Evolutionary conservation across 2,329 filamentous ascomycete species (phyloP).

Genomic region (Colletotrichum zoysiae): DNA sequence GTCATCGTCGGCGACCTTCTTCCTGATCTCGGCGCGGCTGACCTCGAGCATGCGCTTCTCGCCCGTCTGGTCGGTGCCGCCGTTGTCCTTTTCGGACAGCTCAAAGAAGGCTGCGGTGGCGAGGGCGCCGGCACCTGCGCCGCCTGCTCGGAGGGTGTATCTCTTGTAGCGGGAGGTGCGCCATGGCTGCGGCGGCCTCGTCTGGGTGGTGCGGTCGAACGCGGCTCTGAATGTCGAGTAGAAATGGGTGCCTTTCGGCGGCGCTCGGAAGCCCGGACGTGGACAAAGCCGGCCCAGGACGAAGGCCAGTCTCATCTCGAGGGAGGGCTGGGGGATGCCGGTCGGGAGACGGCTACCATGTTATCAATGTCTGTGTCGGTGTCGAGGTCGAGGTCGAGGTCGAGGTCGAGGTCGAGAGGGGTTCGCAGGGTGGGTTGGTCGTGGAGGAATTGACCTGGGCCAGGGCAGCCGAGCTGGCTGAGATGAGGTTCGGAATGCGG

Average conservation of each 20-base stretch:
- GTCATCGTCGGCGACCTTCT: constrained; percentile 73
- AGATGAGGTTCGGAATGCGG: constrained; percentile 12
- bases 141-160: constrained; percentile 55
- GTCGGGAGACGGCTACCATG: constrained; percentile 42
- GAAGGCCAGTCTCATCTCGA: constrained; percentile 62
- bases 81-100: constrained; percentile 68
- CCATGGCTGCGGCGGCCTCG: constrained; percentile 47
- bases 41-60: constrained; percentile 89
- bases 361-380: constrained; percentile 30
- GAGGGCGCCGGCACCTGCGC: constrained; percentile 57
- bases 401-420: not conserved
- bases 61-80: constrained; percentile 69
- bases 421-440: constrained; percentile 2
- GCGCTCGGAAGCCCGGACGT: constrained; percentile 52
- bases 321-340: constrained; percentile 29
- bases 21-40: constrained; percentile 82
- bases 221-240: constrained; percentile 36
- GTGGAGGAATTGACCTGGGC: not conserved
- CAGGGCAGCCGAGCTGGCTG: not conserved
- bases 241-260: constrained; percentile 43
- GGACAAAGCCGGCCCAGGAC: constrained; percentile 59
- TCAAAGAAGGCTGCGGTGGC: constrained; percentile 70
- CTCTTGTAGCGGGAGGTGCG: constrained; percentile 42
- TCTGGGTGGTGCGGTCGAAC: constrained; percentile 27
- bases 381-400: not conserved